Evolutionary conservation across 768 basidiomycete genomes (phyloP), one percentile per base, ranked within the genome.

Genomic region (Suillus occidentalis): DNA sequence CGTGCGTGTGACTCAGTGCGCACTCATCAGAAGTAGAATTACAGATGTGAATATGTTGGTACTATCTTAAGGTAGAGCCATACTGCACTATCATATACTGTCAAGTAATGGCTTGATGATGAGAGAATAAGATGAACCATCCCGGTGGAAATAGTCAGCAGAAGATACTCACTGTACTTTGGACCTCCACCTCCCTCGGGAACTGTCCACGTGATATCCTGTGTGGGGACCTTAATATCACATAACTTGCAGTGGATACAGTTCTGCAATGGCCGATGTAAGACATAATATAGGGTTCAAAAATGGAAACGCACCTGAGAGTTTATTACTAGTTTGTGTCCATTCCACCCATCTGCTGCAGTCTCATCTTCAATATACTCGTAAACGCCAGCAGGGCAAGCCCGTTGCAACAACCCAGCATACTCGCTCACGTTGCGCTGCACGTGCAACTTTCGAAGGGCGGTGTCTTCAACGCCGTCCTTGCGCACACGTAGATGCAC

Each of bases 121-220:
- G 25, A 40, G 56, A 58, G 56, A 58, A 25, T 22, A 39, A 39
- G 25, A 40, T 59, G 9, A 58, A 37, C 31, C 53, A 28, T 42
- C 57, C 18, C 10, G 25, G 18, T 3, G 25, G 10, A 39, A 25
- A 28, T 7, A 58, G 25, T 40, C 9, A 28, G 10, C 25, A 20
- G 28, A 40, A 39, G 18, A 57, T 6, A 82, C 86, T 68, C 70
- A 97, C 95, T 91, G 73, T 97, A 99, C 76, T 97, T 97, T 43
- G 96, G 97, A 60, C 97, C 97, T 39, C 97, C 97, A 14, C 94
- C 92, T 13, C 96, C 97, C 78, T 99, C 95, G 0, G 97, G 97
- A 0, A 97, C 95, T 6, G 89, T 90, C 97, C 97, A 99, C 18
- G 90, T 93, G 69, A 99, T 97, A 75, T 98, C 97, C 74, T 97